Evolutionary conservation across 2,329 filamentous ascomycete species (phyloP), one percentile per base, ranked within the genome.

Genomic region (Colletotrichum sp.): DNA sequence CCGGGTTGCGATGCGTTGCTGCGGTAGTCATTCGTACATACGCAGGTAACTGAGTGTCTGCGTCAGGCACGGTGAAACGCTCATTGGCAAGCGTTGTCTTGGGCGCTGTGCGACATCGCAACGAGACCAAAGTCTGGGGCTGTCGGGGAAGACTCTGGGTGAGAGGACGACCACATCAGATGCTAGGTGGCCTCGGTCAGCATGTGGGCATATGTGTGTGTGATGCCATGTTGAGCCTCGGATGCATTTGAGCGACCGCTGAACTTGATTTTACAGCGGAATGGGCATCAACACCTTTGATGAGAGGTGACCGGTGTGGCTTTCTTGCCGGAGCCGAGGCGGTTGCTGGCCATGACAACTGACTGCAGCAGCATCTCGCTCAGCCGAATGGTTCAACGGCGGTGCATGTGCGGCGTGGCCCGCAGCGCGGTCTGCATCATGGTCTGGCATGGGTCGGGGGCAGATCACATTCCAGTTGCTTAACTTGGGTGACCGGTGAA

Each of bases 401-500:
- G 52, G 16, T 34, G 34, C 68, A 26, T 28, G 24, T 65, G 14
- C 57, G 57, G 59, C 66, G 67, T 43, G 57, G 71, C 57, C 71
- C 55, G 66, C 71, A 64, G 43, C 18, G 32, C 67, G 34, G n/a
- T 24, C 59, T 68, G 52, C 36, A 55, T 4, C 48, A n/a, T 66
- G 12, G 32, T 52, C 63, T 60, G 55, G 68, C 68, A 68, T 57
- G 65, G 66, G 66, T 32, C 24, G 34, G 71, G 55, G 64, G 57
- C 63, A 36, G 57, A 73, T 72, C 69, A 55, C 36, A 48, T 36
- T 73, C n/a, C 28, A 48, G 24, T 26, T 60, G 57, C 57, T 72
- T 18, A 68, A 75, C 61, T 72, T 72, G 72, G 72, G 24, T 34
- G 73, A 75, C 70, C 73, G 73, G 73, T 75, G 69, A 75, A 52